Base-by-base conservation (phyloP, 768 basidiomycete genomes). In the Tylopilus subfusipes region DNA sequence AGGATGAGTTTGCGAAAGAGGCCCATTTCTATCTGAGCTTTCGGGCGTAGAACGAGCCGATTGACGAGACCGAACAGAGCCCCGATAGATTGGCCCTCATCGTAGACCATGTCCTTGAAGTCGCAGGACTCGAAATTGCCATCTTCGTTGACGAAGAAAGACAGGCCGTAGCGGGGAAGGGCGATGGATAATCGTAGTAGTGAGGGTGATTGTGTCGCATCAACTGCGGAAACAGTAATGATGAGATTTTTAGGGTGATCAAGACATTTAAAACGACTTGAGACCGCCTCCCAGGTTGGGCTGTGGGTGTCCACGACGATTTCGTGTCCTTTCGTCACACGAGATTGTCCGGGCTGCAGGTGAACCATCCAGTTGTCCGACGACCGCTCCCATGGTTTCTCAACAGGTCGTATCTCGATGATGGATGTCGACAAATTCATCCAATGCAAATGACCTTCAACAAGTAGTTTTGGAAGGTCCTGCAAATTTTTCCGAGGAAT, bases 51-150 rank as follows among this genome's bases (percentile, higher is more conserved):
- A n/a, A n/a, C n/a, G n/a, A n/a, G n/a, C n/a, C n/a, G n/a, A n/a
- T n/a, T n/a, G n/a, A n/a, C 36, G 9, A 49, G 38, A 5, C 38
- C 38, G 9, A 13, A 49, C 4, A 49, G n/a, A 2, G 48, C 39
- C 12, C 38, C 48, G 2, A 39, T 21, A 13, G 2, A 29, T 49
- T 49, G 48, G 29, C 29, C n/a, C 27, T 29, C 36, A 29, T 49
- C 48, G 19, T 49, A 49, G n/a, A 49, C 25, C 48, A 49, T 49
- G 4, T 40, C n/a, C n/a, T n/a, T n/a, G n/a, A n/a, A n/a, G n/a
- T n/a, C n/a, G n/a, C 24, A 5, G 47, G 47, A 48, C 9, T 48
- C 47, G 5, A 48, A 34, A 5, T 38, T 2, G 18, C 5, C 9
- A 5, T 0, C 34, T 2, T 48, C 24, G 3, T 48, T 48, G 24